A percentile compares a stretch with the other conserved stretches of the same genome.
Conservation (phyloP, 108 stramenopile species). For the Conticribra guillardii region DNA sequence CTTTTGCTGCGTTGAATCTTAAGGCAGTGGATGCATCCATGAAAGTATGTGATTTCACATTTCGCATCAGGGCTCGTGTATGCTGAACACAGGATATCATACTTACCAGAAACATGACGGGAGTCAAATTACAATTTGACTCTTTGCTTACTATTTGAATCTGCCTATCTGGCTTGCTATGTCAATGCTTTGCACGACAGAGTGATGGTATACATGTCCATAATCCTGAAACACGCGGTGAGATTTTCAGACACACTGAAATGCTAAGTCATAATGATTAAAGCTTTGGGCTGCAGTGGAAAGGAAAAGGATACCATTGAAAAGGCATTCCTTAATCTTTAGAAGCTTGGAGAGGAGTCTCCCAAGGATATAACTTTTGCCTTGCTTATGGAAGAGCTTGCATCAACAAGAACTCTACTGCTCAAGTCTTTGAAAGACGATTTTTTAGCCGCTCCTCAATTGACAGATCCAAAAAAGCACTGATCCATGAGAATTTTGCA, state of each 20-base stretch:
- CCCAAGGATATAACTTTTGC: neutral
- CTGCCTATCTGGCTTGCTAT: conserved; percentile 6
- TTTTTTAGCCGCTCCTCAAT: neutral
- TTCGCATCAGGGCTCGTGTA: neutral
- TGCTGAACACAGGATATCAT: neutral
- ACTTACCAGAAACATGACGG: neutral
- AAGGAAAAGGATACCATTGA: neutral
- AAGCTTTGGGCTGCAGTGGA: neutral
- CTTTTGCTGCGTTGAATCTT: neutral
- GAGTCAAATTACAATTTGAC: neutral
- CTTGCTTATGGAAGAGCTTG: neutral
- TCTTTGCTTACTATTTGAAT: neutral
- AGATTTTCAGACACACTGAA: neutral
- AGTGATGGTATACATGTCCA: neutral
- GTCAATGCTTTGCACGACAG: conserved; percentile 2
- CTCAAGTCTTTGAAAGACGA: neutral
- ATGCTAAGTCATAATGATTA: neutral
- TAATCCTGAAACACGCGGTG: neutral
- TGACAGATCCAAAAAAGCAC: neutral
- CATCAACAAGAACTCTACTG: neutral
- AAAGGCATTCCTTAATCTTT: neutral
- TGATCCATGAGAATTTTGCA: neutral
- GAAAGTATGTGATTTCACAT: neutral
- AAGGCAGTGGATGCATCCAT: neutral
- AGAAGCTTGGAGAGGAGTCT: neutral